phyloP scores from a whole-genome alignment of 2,329 filamentous ascomycete genomes.

The Plectosphaerella plurivora region DNA sequence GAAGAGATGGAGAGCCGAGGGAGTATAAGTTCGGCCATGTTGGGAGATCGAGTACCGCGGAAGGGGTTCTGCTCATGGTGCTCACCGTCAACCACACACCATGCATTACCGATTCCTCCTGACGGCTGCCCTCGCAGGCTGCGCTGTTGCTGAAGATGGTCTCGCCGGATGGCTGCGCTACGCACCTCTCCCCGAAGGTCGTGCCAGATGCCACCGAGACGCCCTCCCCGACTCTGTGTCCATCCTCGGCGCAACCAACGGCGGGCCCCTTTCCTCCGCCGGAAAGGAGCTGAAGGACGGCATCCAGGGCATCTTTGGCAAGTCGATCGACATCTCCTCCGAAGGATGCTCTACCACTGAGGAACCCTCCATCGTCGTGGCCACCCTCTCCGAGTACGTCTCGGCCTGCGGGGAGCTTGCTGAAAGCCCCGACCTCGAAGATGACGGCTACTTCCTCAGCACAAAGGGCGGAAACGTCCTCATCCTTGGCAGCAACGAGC shows the following conservation, averaged over 20 bases:
- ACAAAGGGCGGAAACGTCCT: constrained; percentile 41
- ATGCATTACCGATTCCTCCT: constrained; percentile 23
- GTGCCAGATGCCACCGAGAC: constrained; percentile 24
- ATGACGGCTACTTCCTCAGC: constrained; percentile 60
- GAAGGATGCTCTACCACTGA: background rate
- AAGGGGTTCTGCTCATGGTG: background rate
- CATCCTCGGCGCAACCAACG: constrained; percentile 46
- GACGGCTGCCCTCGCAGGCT: constrained; percentile 18
- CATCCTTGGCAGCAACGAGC: constrained; percentile 62
- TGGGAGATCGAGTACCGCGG: too few relatives aligned
- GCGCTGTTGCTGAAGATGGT: constrained; percentile 53
- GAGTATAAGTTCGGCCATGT: too few relatives aligned
- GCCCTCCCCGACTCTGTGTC: constrained; percentile 44
- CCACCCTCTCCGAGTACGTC: constrained; percentile 15
- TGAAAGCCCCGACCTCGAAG: constrained; percentile 29
- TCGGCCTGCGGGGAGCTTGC: constrained; percentile 29
- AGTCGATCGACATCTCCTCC: constrained; percentile 28
- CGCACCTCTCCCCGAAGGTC: constrained; percentile 37
- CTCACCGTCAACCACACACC: constrained; percentile 1
- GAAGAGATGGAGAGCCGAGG: too few relatives aligned
- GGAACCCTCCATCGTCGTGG: constrained; percentile 11
- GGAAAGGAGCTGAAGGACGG: constrained; percentile 55
- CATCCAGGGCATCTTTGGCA: constrained; percentile 52
- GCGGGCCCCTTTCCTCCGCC: constrained; percentile 55
- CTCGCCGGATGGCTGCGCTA: constrained; percentile 62